Base-by-base conservation (phyloP, 106 monocot species). In the Apostasia shenzhenica region DNA sequence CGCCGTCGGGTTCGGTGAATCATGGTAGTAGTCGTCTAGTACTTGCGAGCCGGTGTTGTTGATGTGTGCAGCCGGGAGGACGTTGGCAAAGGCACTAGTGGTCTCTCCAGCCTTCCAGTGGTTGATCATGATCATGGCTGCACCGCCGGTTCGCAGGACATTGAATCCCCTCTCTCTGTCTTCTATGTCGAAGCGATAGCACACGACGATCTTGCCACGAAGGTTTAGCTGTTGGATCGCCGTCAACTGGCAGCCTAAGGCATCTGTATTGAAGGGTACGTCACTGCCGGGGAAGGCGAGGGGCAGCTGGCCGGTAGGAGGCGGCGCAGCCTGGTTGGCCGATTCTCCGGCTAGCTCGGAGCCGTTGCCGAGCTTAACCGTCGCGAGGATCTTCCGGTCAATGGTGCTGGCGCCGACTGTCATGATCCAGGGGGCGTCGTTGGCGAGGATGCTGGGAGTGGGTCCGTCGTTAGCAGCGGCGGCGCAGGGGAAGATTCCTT, bases 11-110 rank as follows among this genome's bases (percentile, higher is more conserved):
- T 11, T 66, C 2, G 67, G 44, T 3, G 77, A 71, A 49, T 53
- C 37, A 0, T 1, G 0, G 13, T 70, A 14, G 57, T 84, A 84
- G 2, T 67, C 37, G 38, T 6, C 48, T 2, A 77, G 68, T 7
- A 61, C 57, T n/a, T 60, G 11, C 2, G 52, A 59, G n/a, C 53
- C 76, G 54, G 53, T 72, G 9, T 54, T 8, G 1, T 69, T 71
- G 1, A 85, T 67, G 5, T 71, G 74, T 0, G 74, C 40, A n/a
- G 81, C 71, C 0, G 85, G 85, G 10, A 85, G 63, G 50, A 69
- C 70, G 59, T 85, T 78, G 5, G 63, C 56, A 37, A 67, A 78
- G n/a, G 84, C 51, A 1, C 1, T 8, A 2, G 70, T 78, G n/a
- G 58, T 69, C 44, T 57, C 6, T 8, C 71, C 77, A 0, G 1